Evolutionary conservation across 1,284 basidiomycete genomes (phyloP), one percentile per base, ranked within the genome.

Genomic region (Prillingera fragicola): DNA sequence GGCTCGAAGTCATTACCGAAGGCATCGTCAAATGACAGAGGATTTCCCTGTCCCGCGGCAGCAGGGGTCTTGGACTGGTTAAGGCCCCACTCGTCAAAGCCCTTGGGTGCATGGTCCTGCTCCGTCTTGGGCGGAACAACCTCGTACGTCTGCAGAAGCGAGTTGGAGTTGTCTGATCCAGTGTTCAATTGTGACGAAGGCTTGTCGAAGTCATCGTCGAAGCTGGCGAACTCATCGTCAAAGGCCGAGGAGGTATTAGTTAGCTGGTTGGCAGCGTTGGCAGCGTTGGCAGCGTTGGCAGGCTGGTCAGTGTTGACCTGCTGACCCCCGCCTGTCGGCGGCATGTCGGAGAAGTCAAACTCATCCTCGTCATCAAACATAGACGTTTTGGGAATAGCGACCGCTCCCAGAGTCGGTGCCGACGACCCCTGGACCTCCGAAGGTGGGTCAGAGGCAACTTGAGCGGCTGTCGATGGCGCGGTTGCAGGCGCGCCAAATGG

Each of bases 301-400:
- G 46, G 26, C 36, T 41, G 36, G 23, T 41, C 33, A 37, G 51
- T 32, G 17, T 54, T 45, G 36, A 59, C 38, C 3, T 58, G 49
- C 5, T 65, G 27, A 7, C 31, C 56, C 14, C 65, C 51, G 33
- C 59, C 43, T 15, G 73, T 73, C 9, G 76, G 73, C 1, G 77
- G 72, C 4, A 78, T 74, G 34, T 79, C 74, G 2, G 72, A 75
- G 55, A 91, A 91, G 70, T 90, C 87, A 63, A 90, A 89, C 53
- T 85, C 84, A 61, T 89, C 87, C 18, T 84, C 83, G 58, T 89
- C 87, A 26, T 90, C 87, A 57, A 90, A 90, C n/a, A 49, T 50
- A 4, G 61, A 46, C 1, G 44, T 40, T 17, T 55, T 50, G 2
- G 55, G 41, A 9, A 27, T n/a, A n/a, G n/a, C n/a, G n/a, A n/a